A percentile compares a stretch with the other conserved stretches of the same genome.
These are phyloP conservation scores for Pseudogymnoascus destructans DNA, from an alignment of 2,329 filamentous ascomycete species.

Conservation along the genomic window DNA sequence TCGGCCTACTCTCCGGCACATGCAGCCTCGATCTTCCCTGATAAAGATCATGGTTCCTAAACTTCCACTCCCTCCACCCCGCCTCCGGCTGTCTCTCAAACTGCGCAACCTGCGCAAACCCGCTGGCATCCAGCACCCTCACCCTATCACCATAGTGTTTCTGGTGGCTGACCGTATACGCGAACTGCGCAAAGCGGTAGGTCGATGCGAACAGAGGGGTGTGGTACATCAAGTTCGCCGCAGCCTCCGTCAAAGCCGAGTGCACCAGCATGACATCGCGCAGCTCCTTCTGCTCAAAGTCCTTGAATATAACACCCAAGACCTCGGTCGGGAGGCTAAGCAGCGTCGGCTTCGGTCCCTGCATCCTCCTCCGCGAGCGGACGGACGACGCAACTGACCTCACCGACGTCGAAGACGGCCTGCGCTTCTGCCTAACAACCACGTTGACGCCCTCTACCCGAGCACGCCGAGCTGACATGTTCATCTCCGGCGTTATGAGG, in stretches of 20 bases:
- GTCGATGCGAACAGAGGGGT: slow-evolving; percentile 17
- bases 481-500: slow-evolving; percentile 10
- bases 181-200: slow-evolving; percentile 21
- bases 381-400: slow-evolving; percentile 14
- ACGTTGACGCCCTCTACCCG: not conserved
- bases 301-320: slow-evolving; percentile 14
- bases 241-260: slow-evolving; percentile 14
- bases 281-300: slow-evolving; percentile 14
- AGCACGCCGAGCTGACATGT: not conserved
- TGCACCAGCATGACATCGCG: slow-evolving; percentile 15
- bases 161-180: slow-evolving; percentile 14
- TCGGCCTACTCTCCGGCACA: not conserved
- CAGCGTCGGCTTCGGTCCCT: slow-evolving; percentile 11
- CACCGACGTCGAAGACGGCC: slow-evolving; percentile 12
- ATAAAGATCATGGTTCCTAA: slow-evolving; percentile 14
- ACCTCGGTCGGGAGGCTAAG: slow-evolving; percentile 17
- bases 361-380: slow-evolving; percentile 10
- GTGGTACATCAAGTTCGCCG: slow-evolving; percentile 15
- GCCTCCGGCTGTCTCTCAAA: slow-evolving; percentile 11
- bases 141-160: slow-evolving; percentile 16
- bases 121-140: slow-evolving; percentile 16
- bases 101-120: slow-evolving; percentile 12
- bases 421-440: slow-evolving; percentile 11
- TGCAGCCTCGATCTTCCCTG: not conserved
- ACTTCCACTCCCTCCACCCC: slow-evolving; percentile 21